Conservation (phyloP, 148 eudicot genomes). For the Oxyria digyna region DNA sequence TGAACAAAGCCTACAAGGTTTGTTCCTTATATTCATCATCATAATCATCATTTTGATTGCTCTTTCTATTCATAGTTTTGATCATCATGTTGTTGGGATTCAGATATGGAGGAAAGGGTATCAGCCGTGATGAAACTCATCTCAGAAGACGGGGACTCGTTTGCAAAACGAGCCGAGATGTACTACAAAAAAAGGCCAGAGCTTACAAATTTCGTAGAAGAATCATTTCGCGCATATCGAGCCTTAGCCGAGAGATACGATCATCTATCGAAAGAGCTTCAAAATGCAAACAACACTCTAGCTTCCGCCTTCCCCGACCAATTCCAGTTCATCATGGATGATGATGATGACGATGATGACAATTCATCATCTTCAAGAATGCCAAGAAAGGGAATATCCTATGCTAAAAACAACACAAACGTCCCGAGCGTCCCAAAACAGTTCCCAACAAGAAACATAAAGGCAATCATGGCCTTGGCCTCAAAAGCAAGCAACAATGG, state of each 20-base stretch:
- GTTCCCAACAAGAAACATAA: conserved; percentile 42
- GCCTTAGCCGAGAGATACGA: conserved; percentile 86
- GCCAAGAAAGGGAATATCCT: conserved; percentile 13
- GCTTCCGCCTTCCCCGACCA: conserved; percentile 84
- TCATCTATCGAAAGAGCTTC: conserved; percentile 65
- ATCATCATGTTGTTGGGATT: neutral
- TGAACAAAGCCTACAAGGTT: conserved; percentile 73
- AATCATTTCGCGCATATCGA: conserved; percentile 54
- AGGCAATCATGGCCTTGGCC: conserved; percentile 40
- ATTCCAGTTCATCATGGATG: conserved; percentile 47
- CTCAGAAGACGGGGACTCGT: conserved; percentile 80
- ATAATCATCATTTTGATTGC: no score
- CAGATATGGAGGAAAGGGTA: conserved; percentile 92
- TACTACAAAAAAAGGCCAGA: conserved; percentile 87
- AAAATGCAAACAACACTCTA: conserved; percentile 79
- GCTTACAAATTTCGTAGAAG: conserved; percentile 61
- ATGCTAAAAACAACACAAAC: conserved; percentile 15
- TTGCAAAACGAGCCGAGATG: conserved; percentile 93
- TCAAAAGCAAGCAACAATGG: conserved; percentile 15
- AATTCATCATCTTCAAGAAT: conserved; percentile 21
- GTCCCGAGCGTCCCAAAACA: conserved; percentile 50
- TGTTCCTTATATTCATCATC: neutral
- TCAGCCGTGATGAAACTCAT: conserved; percentile 53
- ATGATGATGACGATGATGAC: conserved; percentile 33
- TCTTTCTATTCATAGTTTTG: no score